Evolutionary conservation across 1,139 yeast genomes (phyloP).

Genomic region (Sugiyamaella paludigena): DNA sequence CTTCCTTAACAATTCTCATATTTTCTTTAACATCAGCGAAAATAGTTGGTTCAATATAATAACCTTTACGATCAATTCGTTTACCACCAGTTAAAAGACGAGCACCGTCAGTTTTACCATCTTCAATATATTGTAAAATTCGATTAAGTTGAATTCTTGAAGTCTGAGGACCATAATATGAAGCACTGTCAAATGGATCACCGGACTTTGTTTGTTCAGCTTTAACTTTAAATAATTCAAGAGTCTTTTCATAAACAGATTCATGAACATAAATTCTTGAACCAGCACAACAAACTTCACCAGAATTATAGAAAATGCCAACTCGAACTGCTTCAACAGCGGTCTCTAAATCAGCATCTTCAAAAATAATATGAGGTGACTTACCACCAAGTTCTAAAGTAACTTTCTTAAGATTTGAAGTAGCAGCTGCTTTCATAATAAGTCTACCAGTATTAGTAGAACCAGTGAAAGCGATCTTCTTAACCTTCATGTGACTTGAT

Average conservation of each 20-base stretch:
- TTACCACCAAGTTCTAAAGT: slow-evolving; percentile 86
- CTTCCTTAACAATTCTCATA: slow-evolving; percentile 65
- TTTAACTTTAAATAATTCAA: slow-evolving; percentile 56
- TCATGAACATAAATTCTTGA: slow-evolving; percentile 79
- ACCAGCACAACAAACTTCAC: slow-evolving; percentile 87
- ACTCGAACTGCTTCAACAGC: slow-evolving; percentile 58
- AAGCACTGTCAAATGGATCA: slow-evolving; percentile 66
- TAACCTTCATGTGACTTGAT: slow-evolving; percentile 63
- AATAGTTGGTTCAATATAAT: slow-evolving; percentile 70
- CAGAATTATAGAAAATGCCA: slow-evolving; percentile 76
- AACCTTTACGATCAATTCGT: slow-evolving; percentile 62
- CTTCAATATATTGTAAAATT: slow-evolving; percentile 67
- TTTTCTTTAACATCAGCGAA: slow-evolving; percentile 61
- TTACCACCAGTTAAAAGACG: slow-evolving; percentile 74
- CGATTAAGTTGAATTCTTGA: slow-evolving; percentile 71
- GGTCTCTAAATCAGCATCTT: slow-evolving; percentile 63
- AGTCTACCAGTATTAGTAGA: slow-evolving; percentile 73
- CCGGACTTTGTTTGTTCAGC: slow-evolving; percentile 54
- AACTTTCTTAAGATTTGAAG: slow-evolving; percentile 68
- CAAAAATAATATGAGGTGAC: slow-evolving; percentile 74
- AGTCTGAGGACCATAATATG: slow-evolving; percentile 86
- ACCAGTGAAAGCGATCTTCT: slow-evolving; percentile 85
- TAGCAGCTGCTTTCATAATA: slow-evolving; percentile 68
- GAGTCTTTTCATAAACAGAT: slow-evolving; percentile 63
- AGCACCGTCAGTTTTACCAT: slow-evolving; percentile 76